phyloP scores from a whole-genome alignment of 2,329 filamentous ascomycete species.

The Arthrobotrys pseudoclavata region DNA sequence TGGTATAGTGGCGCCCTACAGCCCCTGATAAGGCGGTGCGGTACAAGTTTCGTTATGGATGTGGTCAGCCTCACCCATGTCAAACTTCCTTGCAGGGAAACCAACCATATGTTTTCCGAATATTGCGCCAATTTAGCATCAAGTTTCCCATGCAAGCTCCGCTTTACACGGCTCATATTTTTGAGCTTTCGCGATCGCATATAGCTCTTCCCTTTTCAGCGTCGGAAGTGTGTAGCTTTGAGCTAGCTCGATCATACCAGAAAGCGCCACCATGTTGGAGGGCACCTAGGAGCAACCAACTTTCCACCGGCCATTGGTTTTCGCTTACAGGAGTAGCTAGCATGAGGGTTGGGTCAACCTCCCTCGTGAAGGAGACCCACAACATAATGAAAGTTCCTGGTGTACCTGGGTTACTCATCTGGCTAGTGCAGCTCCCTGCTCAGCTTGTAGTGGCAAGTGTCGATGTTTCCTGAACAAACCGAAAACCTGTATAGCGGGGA shows the following conservation, averaged over 20 bases:
- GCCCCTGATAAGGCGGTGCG: conserved; percentile 46
- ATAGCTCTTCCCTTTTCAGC: conserved; percentile 32
- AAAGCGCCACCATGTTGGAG: conserved; percentile 50
- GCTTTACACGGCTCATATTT: conserved; percentile 39
- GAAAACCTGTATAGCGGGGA: conserved; percentile 32
- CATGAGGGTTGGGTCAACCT: conserved; percentile 27
- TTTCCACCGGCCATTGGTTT: conserved; percentile 42
- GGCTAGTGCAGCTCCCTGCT: conserved; percentile 42
- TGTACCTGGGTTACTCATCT: conserved; percentile 30
- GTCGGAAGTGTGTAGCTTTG: conserved; percentile 28
- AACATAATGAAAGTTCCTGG: conserved; percentile 22
- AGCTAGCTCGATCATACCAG: conserved; percentile 16
- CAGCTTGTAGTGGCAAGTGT: conserved; percentile 52
- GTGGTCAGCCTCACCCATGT: conserved; percentile 50
- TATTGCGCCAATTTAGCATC: conserved; percentile 30
- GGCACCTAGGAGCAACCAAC: background rate
- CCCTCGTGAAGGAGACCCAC: conserved; percentile 30
- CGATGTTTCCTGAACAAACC: conserved; percentile 20
- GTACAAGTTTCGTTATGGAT: conserved; percentile 8
- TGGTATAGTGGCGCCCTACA: conserved; percentile 42
- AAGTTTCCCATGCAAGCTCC: conserved; percentile 18
- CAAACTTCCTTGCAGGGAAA: conserved; percentile 11
- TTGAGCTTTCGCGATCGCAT: conserved; percentile 48
- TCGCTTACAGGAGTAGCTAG: conserved; percentile 52
- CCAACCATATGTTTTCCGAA: conserved; percentile 47